Conservation (phyloP, 768 basidiomycete species). For the Xanthoconium purpureum region DNA sequence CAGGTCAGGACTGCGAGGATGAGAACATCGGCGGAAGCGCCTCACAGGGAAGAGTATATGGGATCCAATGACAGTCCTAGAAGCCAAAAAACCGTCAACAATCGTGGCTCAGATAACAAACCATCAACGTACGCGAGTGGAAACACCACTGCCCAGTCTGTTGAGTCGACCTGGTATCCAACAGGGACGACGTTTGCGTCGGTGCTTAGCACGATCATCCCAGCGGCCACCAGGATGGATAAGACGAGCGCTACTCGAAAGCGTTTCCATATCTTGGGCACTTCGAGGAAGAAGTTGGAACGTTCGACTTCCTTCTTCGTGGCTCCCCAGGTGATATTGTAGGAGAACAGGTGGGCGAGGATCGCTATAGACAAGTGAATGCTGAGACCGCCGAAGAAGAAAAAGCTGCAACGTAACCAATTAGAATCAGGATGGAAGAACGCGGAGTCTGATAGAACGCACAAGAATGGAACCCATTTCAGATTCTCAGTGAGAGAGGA, state of each 20-base stretch:
- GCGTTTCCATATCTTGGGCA: conserved; percentile 77
- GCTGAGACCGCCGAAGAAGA: conserved; percentile 56
- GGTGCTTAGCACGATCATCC: conserved; percentile 56
- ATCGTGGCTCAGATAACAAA: neutral
- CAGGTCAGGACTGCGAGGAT: conserved; percentile 24
- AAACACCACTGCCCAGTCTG: conserved; percentile 68
- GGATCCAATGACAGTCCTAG: conserved; percentile 50
- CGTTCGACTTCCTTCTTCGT: conserved; percentile 82
- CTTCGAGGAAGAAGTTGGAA: conserved; percentile 90
- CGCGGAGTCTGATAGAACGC: neutral
- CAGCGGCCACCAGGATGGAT: conserved; percentile 45
- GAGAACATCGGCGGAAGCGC: conserved; percentile 13
- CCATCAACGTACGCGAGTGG: conserved; percentile 54
- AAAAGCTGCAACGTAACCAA: conserved; percentile 28
- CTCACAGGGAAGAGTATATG: conserved; percentile 76
- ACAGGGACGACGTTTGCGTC: conserved; percentile 45
- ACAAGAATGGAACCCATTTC: conserved; percentile 40
- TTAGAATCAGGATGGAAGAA: neutral
- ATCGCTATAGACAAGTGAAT: conserved; percentile 52
- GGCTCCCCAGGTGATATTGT: conserved; percentile 57
- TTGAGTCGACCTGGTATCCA: conserved; percentile 62
- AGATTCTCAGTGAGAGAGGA: conserved; percentile 27
- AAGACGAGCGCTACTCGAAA: conserved; percentile 65
- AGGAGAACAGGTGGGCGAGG: conserved; percentile 55
- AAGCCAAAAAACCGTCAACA: neutral